These are phyloP conservation scores for Exobasidium cylindrosporum DNA, from an alignment of 1,284 basidiomycete genomes.

Conservation along the genomic window DNA sequence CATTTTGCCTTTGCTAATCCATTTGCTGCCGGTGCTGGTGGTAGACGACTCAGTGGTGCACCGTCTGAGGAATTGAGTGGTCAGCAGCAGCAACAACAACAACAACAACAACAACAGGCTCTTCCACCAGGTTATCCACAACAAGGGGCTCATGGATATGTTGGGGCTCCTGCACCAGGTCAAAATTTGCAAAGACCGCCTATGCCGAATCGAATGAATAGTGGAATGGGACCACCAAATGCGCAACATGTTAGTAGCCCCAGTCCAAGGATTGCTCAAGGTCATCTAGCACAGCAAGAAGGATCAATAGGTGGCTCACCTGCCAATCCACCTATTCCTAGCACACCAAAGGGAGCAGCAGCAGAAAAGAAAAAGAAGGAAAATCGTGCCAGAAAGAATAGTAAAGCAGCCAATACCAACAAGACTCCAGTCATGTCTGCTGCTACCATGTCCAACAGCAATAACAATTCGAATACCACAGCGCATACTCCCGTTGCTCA, in stretches of 20 bases:
- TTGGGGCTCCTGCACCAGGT: not conserved
- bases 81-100: too few relatives aligned
- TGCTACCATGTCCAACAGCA: constrained; percentile 23
- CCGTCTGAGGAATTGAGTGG: constrained; percentile 1
- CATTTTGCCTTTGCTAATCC: constrained; percentile 17
- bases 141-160: not conserved
- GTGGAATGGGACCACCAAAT: constrained; percentile 40
- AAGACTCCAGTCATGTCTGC: constrained; percentile 36
- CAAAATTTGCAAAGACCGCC: not conserved
- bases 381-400: constrained; percentile 18
- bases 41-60: not conserved
- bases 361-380: constrained; percentile 45
- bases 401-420: constrained; percentile 14
- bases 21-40: constrained; percentile 9
- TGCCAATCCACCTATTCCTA: constrained; percentile 22
- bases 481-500: constrained; percentile 27
- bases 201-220: not conserved
- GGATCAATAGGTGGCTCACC: constrained; percentile 18
- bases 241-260: constrained; percentile 30
- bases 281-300: constrained; percentile 18
- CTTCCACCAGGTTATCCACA: not conserved
- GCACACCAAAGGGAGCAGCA: constrained; percentile 30
- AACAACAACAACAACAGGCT: not conserved
- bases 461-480: constrained; percentile 22
- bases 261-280: constrained; percentile 26